Evolutionary conservation across 73 alveolate genomes (phyloP), one percentile per base, ranked within the genome.

Genomic region (Loxodes magnus): DNA sequence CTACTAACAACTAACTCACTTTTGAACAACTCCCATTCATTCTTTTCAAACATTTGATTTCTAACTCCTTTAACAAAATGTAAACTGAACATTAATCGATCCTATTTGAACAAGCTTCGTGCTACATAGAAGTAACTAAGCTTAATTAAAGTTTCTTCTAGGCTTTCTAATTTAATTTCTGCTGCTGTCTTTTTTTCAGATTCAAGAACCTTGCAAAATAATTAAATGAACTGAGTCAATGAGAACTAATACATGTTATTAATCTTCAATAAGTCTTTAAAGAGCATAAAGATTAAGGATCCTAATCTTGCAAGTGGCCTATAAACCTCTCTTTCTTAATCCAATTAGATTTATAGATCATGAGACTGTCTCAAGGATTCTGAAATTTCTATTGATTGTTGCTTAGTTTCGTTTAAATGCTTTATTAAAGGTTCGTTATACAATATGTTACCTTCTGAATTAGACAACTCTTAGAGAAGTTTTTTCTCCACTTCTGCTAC

Each of bases 201-300:
- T 27, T 81, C 78, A 1, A 91, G 88, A 12, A 96, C 93, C 44
- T 86, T 83, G 73, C 89, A 84, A 82, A 94, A 96, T 20, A 93
- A 67, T 12, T 71, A 75, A 64, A 96, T 78, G 85, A 93, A 96
- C 51, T 94, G 71, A 29, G 84, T 94, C 57, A 96, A 74, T 25
- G 98, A 94, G 88, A 93, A 96, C 64, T 92, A 92, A 58, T 96
- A 96, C 99, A 96, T 96, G 68, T 96, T 96, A 64, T 96, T 94
- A 29, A 94, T 67, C 67, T 90, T 94, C 36, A 62, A 60, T 43
- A 96, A 78, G 58, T 90, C 97, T 43, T 85, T 90, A 62, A 96
- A 80, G 43, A 92, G 89, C 57, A 94, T 93, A 78, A 92, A 96
- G 36, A 96, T 68, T 20, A 90, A 67, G 4, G 97, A 79, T 19